Conservation (phyloP, 345 rosid species). For the Turritis glabra region DNA sequence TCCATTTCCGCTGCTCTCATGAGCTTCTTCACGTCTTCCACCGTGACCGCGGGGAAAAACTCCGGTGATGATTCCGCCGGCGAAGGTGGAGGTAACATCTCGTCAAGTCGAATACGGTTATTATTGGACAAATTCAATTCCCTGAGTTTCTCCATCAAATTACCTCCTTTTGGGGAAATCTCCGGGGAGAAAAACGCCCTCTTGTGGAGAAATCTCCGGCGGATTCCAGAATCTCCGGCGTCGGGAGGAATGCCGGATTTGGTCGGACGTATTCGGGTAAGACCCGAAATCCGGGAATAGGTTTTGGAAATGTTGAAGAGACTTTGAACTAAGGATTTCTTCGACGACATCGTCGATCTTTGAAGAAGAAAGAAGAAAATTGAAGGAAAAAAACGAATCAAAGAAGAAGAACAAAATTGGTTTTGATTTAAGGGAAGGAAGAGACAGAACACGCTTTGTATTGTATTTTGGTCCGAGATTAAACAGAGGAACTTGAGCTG, state of each 20-base stretch:
- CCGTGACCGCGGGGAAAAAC: slow-evolving; percentile 45
- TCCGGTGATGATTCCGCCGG: slow-evolving; percentile 27
- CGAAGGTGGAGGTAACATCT: slow-evolving; percentile 44
- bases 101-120: slow-evolving; percentile 64
- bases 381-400: background rate
- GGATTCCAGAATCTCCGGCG: slow-evolving; percentile 62
- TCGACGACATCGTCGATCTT: slow-evolving; percentile 58
- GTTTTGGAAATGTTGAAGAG: slow-evolving; percentile 59
- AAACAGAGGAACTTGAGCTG: slow-evolving; percentile 11
- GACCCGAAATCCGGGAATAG: slow-evolving; percentile 43
- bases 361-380: background rate
- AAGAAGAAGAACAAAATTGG: background rate
- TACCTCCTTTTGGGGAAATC: slow-evolving; percentile 42
- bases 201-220: slow-evolving; percentile 72
- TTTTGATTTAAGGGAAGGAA: background rate
- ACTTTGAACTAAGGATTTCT: slow-evolving; percentile 64
- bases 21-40: slow-evolving; percentile 76
- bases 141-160: slow-evolving; percentile 58
- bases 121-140: slow-evolving; percentile 45
- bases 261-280: slow-evolving; percentile 39
- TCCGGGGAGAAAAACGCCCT: slow-evolving; percentile 51
- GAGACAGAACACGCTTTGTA: slow-evolving; percentile 24
- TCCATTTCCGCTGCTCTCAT: slow-evolving; percentile 75
- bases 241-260: slow-evolving; percentile 49
- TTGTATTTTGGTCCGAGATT: slow-evolving; percentile 23